Evolutionary conservation across 345 rosid species (phyloP), one percentile per base, ranked within the genome.

Genomic region (Eucalyptus caleyi): DNA sequence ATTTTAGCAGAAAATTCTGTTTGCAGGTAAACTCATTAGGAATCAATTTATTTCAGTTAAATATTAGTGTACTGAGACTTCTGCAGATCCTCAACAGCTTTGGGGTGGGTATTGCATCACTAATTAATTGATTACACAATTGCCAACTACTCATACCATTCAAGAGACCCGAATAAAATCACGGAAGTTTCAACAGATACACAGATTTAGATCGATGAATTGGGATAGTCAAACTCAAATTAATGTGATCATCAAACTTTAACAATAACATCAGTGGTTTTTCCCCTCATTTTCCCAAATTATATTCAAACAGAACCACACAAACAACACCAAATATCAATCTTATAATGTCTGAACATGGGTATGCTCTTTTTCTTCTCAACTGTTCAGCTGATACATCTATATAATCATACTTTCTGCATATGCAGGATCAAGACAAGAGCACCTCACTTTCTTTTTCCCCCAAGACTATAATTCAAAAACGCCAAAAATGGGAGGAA

Each of bases 401-500:
- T 40, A 11, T 40, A 6, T 3, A 40, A 40, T 40, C 47, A 6
- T 11, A 77, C 85, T 40, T 77, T 77, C 42, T 77, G 85, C 85
- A 77, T 40, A 77, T 72, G 47, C 85, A 40, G 85, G 42, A 77
- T 77, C 85, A 40, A 77, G 85, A 77, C 47, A 65, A n/a, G 30
- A 77, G 85, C 47, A 77, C 9, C 85, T 44, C 85, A 37, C 85
- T 77, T 77, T 65, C 24, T 40, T 77, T 72, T 40, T 40, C 11
- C 47, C 45, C 85, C 85, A 40, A 40, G 85, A 6, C 59, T 21
- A 40, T 77, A 21, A 77, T 12, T 11, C 59, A 53, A 77, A 88
- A 67, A 88, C 24, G 44, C n/a, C 65, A 53, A 30, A 87, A 82
- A 89, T 50, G 87, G 95, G 93, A 94, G 94, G 92, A 94, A 92